phyloP scores from a whole-genome alignment of 257 asterid genomes.

The Nicotiana tomentosiformis region DNA sequence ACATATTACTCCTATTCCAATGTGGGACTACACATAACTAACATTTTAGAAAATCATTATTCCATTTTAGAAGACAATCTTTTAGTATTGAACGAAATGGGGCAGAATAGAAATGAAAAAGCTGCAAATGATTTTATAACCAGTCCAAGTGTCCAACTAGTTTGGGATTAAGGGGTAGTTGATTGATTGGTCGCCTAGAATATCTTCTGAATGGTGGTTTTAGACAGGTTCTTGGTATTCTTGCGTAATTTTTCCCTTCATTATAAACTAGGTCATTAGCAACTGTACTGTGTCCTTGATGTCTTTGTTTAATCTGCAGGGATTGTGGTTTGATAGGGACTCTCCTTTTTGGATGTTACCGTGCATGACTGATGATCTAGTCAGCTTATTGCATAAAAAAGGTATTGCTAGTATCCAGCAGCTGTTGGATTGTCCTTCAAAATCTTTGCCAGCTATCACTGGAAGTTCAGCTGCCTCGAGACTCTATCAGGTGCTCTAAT shows the following conservation, averaged over 20 bases:
- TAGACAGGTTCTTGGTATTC: not conserved
- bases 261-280: constrained; percentile 2
- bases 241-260: not conserved
- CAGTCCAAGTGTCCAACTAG: not conserved
- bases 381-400: constrained; percentile 47
- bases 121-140: not conserved
- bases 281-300: not conserved
- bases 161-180: not conserved
- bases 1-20: no score
- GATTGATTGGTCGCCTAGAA: not conserved
- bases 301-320: constrained; percentile 43
- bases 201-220: not conserved
- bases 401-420: constrained; percentile 62
- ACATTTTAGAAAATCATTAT: no score
- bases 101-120: not conserved
- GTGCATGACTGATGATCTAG: constrained; percentile 73
- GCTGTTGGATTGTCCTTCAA: constrained; percentile 49
- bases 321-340: constrained; percentile 60
- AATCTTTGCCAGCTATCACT: constrained; percentile 37
- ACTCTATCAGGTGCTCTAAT: constrained; percentile 64
- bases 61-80: not conserved
- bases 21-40: no score
- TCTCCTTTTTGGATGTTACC: constrained; percentile 89
- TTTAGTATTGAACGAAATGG: not conserved
- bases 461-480: constrained; percentile 43